Evolutionary conservation across 2,329 filamentous ascomycete species (phyloP), one percentile per base, ranked within the genome.

Genomic region (Aspergillus luchuensis): DNA sequence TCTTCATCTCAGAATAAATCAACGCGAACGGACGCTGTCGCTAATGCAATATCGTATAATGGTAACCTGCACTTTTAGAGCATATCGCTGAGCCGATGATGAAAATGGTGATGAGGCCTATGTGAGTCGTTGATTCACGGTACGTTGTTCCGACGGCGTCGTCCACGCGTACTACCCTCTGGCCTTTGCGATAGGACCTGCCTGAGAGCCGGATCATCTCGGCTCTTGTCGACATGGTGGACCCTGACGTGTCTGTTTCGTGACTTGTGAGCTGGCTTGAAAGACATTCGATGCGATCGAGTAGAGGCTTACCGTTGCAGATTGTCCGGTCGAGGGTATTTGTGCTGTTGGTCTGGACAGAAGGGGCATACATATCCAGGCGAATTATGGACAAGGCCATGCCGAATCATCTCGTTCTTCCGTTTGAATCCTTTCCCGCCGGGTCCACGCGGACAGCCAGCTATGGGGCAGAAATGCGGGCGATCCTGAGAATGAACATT

Each of bases 301-400:
- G 39, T 30, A 19, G 19, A 58, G 65, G 74, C 84, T 66, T 82
- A 96, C 91, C 94, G 88, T 80, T 97, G 94, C 58, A 99, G 80
- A 81, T 98, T 98, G 75, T 99, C 95, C 36, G 95, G 95, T 67
- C 95, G 84, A 5, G 95, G 95, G 74, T 98, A 98, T 73, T 90
- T 93, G 76, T 97, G 94, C 74, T 97, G 92, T 66, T 92, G 85
- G 71, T 97, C 92, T 1, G 92, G 91, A 75, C 95, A 99, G 73
- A 97, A 98, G 0, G 95, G 95, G 75, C 95, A 99, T 30, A 97
- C 88, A 71, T 98, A 99, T 62, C 94, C 94, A 1, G 95, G 95
- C 7, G 92, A 96, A 66, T 92, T 89, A 72, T 99, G 95, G 4
- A 98, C 95, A 3, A 98, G 84, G 1, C 94, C 93, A 70, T 89